Base-by-base conservation (phyloP, 2,329 filamentous ascomycete species). In the Tolypocladium tundrense region DNA sequence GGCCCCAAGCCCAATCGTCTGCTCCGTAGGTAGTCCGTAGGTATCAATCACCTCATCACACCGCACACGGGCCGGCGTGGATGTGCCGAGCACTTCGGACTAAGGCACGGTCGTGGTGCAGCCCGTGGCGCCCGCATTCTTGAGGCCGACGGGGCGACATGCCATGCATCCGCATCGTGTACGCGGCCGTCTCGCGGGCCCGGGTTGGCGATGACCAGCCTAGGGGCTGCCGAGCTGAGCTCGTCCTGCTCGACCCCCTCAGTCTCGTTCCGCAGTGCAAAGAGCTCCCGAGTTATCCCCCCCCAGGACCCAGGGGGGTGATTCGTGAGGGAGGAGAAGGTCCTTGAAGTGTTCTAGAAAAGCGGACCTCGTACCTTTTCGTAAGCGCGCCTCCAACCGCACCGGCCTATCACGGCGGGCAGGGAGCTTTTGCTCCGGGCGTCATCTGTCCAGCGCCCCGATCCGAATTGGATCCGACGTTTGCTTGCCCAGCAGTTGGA, bases 401-500 rank as follows among this genome's bases (percentile, higher is more conserved):
- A 11, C 9, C 19, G 33, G 37, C 59, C 59, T 57, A 58, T 62
- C 60, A 62, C 48, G 53, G 31, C 4, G 11, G 14, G 14, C 5
- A 43, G 6, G 61, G 61, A 60, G 58, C 58, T 39, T 57, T 57
- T 60, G 53, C 55, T 62, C 61, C 61, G 60, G 53, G 19, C n/a
- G 3, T 54, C 24, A n/a, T n/a, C 41, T 21, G 11, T 42, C n/a
- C 48, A 33, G 54, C 21, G 50, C 54, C 57, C 56, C 33, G 55
- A 53, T 45, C 52, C 40, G 53, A 53, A 24, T 11, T 52, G 51
- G 52, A 58, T 55, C 55, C 54, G 41, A 60, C 39, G 40, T 57
- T 58, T 48, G 33, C 24, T 41, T 33, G 52, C 55, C 37, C 53
- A 60, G 55, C 54, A 57, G 9, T 31, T 57, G 51, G 45, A 37